Evolutionary conservation across 176 grass and related monocot species (phyloP), one percentile per base, ranked within the genome.

Genomic region (Oryza rufipogon): DNA sequence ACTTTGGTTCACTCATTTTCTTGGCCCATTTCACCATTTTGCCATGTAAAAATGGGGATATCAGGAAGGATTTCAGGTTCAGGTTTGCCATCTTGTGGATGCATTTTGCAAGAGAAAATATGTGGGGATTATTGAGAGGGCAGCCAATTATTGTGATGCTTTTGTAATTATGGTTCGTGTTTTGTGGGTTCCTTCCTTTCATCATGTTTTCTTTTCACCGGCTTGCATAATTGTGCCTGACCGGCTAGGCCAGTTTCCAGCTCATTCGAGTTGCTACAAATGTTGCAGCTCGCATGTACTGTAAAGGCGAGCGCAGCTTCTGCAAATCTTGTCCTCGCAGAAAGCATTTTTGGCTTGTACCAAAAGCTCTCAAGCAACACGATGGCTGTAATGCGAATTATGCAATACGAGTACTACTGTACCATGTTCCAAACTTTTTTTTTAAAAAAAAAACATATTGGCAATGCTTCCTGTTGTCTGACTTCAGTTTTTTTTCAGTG

Each of bases 211-310:
- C 26, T 78, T 86, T 46, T 78, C 73, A 74, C 74, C 83, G 28
- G 79, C 30, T 68, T 68, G 74, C 80, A 63, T 49, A 79, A 87
- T 87, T 87, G 56, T 79, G 83, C 46, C 71, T 73, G 46, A 9
- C 30, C 81, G 78, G 60, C 47, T 54, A 81, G 73, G 58, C 88
- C 49, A 83, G 80, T 68, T 79, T 86, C 88, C 88, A 90, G 79
- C 88, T 83, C 88, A 78, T 46, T 46, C 45, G 26, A 17, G 68
- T 66, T 74, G 58, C 80, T 61, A 61, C 52, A 19, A 61, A n/a
- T 2, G 20, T 8, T 79, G 79, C 84, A 68, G 84, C 48, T 45
- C 38, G 80, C 41, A 70, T 90, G 84, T 7, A 83, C 88, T 79
- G 84, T 90, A 86, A 90, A 90, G 78, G 45, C 66, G 19, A 4